Conservation (phyloP, 805 yeast species). For the Spathaspora boniae region DNA sequence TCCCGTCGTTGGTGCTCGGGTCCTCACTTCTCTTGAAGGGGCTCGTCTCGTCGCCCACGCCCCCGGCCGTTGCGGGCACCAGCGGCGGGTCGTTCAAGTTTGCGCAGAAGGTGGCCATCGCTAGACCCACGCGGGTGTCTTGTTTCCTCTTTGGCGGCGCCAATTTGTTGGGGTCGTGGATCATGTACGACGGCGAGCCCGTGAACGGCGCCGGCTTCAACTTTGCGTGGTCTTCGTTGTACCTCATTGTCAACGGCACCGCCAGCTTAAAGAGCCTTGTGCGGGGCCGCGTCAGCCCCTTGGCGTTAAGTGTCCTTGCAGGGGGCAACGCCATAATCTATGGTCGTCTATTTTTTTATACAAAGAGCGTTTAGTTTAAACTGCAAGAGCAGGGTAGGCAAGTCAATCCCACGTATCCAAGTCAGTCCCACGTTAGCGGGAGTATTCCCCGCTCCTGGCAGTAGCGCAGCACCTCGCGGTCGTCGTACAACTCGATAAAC, state of each 20-base stretch:
- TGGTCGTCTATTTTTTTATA: constrained; percentile 35
- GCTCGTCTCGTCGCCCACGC: neutral
- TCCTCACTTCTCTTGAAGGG: constrained; percentile 7
- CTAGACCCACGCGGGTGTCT: constrained; percentile 36
- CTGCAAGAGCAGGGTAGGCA: constrained; percentile 3
- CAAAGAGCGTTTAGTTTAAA: constrained; percentile 6
- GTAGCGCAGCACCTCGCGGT: constrained; percentile 50
- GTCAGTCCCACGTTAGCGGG: constrained; percentile 62
- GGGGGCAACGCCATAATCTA: constrained; percentile 60
- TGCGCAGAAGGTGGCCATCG: constrained; percentile 2
- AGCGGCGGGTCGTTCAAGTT: constrained; percentile 7
- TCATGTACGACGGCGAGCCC: constrained; percentile 72
- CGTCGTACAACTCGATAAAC: constrained; percentile 86
- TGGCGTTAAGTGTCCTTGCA: constrained; percentile 56
- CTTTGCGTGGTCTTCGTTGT: constrained; percentile 78
- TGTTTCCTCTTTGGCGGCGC: constrained; percentile 61
- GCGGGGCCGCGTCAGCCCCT: constrained; percentile 60
- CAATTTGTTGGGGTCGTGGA: constrained; percentile 64
- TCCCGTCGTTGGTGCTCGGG: constrained; percentile 10
- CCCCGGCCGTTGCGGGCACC: constrained; percentile 1
- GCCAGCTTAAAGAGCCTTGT: constrained; percentile 50
- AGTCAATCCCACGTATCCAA: neutral
- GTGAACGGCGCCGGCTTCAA: constrained; percentile 78
- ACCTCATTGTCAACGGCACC: constrained; percentile 66
- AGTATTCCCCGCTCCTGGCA: constrained; percentile 56